Conservation (phyloP, 106 monocot genomes). For the Acorus gramineus region DNA sequence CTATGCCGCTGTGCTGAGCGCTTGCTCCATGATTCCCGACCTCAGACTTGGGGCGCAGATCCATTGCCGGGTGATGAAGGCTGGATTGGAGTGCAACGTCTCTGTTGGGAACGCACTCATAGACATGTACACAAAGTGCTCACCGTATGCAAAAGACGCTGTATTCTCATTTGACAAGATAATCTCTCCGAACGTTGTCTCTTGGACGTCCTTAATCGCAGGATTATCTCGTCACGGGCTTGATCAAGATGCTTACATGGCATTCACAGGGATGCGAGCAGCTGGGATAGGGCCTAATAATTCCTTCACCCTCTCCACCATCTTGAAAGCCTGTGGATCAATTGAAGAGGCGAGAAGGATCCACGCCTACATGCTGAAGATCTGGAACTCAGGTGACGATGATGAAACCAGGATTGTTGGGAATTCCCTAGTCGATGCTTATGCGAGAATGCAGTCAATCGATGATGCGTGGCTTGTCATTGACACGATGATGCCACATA, state of each 20-base stretch:
- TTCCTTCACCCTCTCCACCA: conserved; percentile 55
- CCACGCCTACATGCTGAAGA: conserved; percentile 56
- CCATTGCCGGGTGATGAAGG: conserved; percentile 41
- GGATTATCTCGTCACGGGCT: conserved; percentile 23
- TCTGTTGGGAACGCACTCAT: conserved; percentile 72
- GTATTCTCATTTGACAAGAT: conserved; percentile 33
- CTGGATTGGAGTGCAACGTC: conserved; percentile 36
- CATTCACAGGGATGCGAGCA: conserved; percentile 43
- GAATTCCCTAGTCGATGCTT: conserved; percentile 70
- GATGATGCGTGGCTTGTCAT: conserved; percentile 42
- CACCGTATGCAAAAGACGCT: conserved; percentile 9
- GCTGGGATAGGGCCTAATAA: conserved; percentile 37
- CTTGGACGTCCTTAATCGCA: conserved; percentile 63
- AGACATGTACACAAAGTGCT: conserved; percentile 58
- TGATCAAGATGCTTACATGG: conserved; percentile 20
- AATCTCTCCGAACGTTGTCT: conserved; percentile 46
- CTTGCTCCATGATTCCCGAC: conserved; percentile 19
- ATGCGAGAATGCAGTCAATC: conserved; percentile 35
- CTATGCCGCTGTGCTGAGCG: conserved; percentile 39
- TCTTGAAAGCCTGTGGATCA: conserved; percentile 38
- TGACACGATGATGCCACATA: conserved; percentile 20
- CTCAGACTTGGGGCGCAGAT: conserved; percentile 41
- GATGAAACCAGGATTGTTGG: conserved; percentile 15
- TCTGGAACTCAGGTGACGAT: conserved; percentile 16
- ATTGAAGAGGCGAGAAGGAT: conserved; percentile 30